These are phyloP conservation scores for Pichia cephalocereana DNA, from an alignment of 805 yeast genomes.

Conservation along the genomic window DNA sequence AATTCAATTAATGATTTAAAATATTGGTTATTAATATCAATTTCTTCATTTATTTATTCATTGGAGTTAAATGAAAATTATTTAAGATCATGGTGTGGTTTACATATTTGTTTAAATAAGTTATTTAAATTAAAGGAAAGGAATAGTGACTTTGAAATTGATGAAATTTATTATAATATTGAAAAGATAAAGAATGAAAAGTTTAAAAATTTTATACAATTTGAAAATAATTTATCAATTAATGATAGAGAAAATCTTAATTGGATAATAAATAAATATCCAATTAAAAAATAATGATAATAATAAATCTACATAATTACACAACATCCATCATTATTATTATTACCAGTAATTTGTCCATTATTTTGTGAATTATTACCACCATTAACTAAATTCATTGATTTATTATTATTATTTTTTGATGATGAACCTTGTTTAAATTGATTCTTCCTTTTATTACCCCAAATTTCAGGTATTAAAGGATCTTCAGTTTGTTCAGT, in stretches of 20 bases:
- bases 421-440: not conserved
- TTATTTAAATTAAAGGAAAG: conserved; percentile 3
- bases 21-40: conserved; percentile 7
- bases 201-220: conserved; percentile 28
- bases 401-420: not conserved
- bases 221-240: conserved; percentile 15
- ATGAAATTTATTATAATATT: conserved; percentile 18
- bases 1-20: not conserved
- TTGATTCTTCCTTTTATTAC: conserved; percentile 6
- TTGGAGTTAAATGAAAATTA: conserved; percentile 69
- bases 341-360: not conserved
- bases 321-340: conserved; percentile 18
- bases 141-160: not conserved
- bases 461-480: conserved; percentile 39
- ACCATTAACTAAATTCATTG: not conserved
- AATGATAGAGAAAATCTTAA: conserved; percentile 33
- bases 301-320: conserved; percentile 15
- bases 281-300: not conserved
- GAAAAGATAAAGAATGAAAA: conserved; percentile 28
- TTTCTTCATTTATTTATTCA: conserved; percentile 31
- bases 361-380: not conserved
- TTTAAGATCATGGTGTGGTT: conserved; percentile 45
- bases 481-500: conserved; percentile 38
- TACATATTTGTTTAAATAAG: conserved; percentile 11
- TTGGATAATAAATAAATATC: conserved; percentile 10